Evolutionary conservation across 257 asterid genomes (phyloP).

Genomic region (Anisodus acutangulus): DNA sequence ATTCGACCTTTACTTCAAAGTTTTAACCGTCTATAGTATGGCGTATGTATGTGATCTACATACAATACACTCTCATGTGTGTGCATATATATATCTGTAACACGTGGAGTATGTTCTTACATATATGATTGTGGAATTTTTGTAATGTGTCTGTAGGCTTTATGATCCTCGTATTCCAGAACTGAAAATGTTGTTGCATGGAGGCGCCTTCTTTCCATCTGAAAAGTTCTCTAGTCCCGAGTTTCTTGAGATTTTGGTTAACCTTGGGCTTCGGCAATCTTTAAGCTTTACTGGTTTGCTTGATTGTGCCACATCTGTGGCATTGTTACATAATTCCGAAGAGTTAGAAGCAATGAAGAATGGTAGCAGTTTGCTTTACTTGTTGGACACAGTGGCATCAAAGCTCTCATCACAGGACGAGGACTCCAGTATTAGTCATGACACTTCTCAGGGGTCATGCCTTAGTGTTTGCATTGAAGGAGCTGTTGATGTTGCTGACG

Average conservation of each 20-base stretch:
- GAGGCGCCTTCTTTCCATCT: constrained; percentile 77
- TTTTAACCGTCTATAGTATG: background rate
- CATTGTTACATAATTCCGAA: constrained; percentile 56
- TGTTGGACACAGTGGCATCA: constrained; percentile 60
- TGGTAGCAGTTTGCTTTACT: constrained; percentile 72
- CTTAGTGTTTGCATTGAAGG: constrained; percentile 49
- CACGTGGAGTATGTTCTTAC: constrained; percentile 22
- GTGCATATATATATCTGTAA: background rate
- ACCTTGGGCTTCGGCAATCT: constrained; percentile 77
- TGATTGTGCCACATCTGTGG: constrained; percentile 87
- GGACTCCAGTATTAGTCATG: constrained; percentile 40
- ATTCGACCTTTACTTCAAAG: background rate
- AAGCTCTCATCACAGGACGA: constrained; percentile 54
- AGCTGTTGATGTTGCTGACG: constrained; percentile 45
- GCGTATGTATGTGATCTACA: background rate
- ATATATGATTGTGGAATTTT: constrained; percentile 12
- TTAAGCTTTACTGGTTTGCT: constrained; percentile 72
- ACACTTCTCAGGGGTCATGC: constrained; percentile 41
- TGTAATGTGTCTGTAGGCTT: constrained; percentile 62
- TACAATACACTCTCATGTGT: background rate
- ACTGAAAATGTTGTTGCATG: constrained; percentile 64
- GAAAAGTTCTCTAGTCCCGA: constrained; percentile 69
- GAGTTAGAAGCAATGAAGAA: constrained; percentile 55
- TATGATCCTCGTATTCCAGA: constrained; percentile 89
- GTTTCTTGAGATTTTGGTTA: constrained; percentile 68